Conservation (phyloP, 1,284 basidiomycete genomes). For the Heterobasidion irregulare region DNA sequence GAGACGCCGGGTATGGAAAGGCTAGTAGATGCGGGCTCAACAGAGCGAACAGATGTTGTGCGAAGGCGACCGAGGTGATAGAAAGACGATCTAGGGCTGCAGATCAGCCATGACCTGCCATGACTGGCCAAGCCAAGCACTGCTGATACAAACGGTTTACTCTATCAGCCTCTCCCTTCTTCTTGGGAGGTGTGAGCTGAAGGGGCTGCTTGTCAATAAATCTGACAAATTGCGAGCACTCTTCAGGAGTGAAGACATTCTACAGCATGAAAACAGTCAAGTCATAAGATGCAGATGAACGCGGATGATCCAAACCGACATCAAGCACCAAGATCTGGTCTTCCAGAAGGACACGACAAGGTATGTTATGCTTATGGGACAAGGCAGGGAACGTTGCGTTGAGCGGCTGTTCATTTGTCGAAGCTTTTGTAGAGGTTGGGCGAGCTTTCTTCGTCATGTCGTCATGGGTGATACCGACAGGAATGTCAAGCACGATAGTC, state of each 20-base stretch:
- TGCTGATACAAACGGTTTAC: constrained; percentile 49
- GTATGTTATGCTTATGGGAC: not conserved
- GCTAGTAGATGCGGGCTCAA: constrained; percentile 53
- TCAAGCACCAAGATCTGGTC: constrained; percentile 63
- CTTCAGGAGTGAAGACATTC: constrained; percentile 48
- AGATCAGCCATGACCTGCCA: not conserved
- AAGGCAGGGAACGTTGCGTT: not conserved
- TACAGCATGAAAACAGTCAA: constrained; percentile 16
- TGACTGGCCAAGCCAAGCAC: not conserved
- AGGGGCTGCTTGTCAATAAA: constrained; percentile 60
- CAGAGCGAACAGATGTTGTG: constrained; percentile 40
- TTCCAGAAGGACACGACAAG: constrained; percentile 33
- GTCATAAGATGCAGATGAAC: not conserved
- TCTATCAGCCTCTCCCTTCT: constrained; percentile 67
- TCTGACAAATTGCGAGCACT: constrained; percentile 56
- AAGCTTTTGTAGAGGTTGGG: not conserved
- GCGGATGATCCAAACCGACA: constrained; percentile 26
- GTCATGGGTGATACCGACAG: too few species aligned
- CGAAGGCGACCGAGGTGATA: constrained; percentile 52
- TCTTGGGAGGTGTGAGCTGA: constrained; percentile 64
- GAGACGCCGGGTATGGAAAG: constrained; percentile 43
- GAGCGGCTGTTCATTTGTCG: not conserved
- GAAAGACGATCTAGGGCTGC: constrained; percentile 51
- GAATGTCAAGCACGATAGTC: not conserved
- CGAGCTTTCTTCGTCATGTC: too few species aligned